phyloP scores from a whole-genome alignment of 495 filamentous ascomycete species.

The Cryomyces minteri region DNA sequence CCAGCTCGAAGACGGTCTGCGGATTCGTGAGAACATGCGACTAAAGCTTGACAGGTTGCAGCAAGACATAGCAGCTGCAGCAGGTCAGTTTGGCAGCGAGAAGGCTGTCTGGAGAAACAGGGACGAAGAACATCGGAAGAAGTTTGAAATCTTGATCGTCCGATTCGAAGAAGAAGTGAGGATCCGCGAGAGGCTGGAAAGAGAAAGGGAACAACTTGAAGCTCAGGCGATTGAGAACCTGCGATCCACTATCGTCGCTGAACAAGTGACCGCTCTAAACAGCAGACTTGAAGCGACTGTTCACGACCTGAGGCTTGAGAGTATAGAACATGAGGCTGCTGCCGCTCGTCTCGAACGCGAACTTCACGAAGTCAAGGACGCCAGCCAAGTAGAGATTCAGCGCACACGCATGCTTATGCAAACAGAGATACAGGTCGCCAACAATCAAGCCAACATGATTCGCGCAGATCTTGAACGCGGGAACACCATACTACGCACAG shows the following conservation, averaged over 20 bases:
- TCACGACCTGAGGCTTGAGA: constrained; percentile 46
- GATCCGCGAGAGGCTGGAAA: constrained; percentile 60
- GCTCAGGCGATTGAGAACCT: constrained; percentile 51
- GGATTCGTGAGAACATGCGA: constrained; percentile 57
- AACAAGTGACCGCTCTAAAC: constrained; percentile 35
- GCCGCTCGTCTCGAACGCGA: constrained; percentile 63
- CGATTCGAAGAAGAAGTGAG: constrained; percentile 58
- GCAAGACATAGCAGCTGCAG: constrained; percentile 63
- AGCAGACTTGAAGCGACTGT: constrained; percentile 44
- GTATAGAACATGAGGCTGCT: constrained; percentile 37
- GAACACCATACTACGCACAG: constrained; percentile 41
- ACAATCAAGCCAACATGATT: constrained; percentile 63
- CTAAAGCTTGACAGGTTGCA: constrained; percentile 66
- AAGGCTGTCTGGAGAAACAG: constrained; percentile 55
- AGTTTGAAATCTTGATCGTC: constrained; percentile 62
- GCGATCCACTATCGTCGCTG: constrained; percentile 31
- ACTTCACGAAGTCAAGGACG: constrained; percentile 62
- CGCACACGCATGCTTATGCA: constrained; percentile 62
- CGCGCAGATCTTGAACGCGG: constrained; percentile 61
- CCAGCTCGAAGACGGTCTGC: constrained; percentile 72
- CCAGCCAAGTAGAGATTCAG: constrained; percentile 55
- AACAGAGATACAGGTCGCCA: constrained; percentile 60
- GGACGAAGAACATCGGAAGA: constrained; percentile 53
- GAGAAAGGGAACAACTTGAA: constrained; percentile 59
- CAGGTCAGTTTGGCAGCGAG: constrained; percentile 58